Conservation (phyloP, 805 yeast genomes). For the Ogataea populi-albae region DNA sequence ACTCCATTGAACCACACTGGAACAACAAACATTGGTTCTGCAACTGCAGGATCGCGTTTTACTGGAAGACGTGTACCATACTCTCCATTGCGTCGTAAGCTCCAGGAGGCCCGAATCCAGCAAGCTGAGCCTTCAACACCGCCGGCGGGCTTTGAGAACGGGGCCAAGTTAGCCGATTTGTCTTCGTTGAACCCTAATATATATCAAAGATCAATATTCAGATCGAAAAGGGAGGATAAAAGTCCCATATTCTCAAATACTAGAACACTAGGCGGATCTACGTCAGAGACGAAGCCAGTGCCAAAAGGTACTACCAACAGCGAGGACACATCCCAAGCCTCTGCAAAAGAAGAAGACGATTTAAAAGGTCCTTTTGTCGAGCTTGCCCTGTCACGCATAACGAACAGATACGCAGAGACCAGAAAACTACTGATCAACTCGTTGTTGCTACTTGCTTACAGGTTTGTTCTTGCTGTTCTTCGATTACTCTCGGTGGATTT, state of each 20-base stretch:
- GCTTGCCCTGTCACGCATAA: constrained; percentile 44
- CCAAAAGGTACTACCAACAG: background rate
- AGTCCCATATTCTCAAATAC: constrained; percentile 6
- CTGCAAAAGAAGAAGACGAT: constrained; percentile 8
- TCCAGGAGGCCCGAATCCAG: too few relatives aligned
- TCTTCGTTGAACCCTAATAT: constrained; percentile 9
- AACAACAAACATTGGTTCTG: too few relatives aligned
- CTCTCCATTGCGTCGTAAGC: too few relatives aligned
- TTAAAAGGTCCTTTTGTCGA: constrained; percentile 40
- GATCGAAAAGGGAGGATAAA: constrained; percentile 15
- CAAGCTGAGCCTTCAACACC: too few relatives aligned
- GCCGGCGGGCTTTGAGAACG: too few relatives aligned
- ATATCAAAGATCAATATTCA: constrained; percentile 24
- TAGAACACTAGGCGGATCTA: background rate
- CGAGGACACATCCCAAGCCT: background rate
- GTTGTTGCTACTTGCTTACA: constrained; percentile 29
- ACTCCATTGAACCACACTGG: too few relatives aligned
- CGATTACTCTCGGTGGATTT: constrained; percentile 18
- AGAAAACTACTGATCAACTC: constrained; percentile 32
- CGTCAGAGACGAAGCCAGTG: background rate
- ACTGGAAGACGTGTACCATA: too few relatives aligned
- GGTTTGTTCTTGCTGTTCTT: constrained; percentile 27
- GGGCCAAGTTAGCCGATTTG: too few relatives aligned
- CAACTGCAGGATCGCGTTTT: too few relatives aligned
- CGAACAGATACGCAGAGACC: constrained; percentile 39